These are phyloP conservation scores for Aspergillus japonicus DNA, from an alignment of 2,329 filamentous ascomycete species.

Conservation along the genomic window DNA sequence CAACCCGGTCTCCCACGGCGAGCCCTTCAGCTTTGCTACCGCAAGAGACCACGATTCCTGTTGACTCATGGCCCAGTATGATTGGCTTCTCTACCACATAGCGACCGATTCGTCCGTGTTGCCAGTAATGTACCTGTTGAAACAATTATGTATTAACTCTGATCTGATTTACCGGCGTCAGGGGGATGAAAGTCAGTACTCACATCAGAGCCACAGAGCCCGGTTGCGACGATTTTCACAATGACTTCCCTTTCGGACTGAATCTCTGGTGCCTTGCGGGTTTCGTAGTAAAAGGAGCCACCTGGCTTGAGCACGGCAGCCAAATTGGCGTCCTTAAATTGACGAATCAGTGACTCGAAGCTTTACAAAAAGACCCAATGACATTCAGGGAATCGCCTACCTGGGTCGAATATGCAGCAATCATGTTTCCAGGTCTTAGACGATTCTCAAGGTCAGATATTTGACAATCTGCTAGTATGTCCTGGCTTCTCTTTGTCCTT, in stretches of 20 bases:
- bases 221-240: slow-evolving; percentile 74
- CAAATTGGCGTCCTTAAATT: slow-evolving; percentile 7
- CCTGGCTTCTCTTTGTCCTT: neutral
- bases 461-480: neutral
- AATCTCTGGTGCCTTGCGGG: slow-evolving; percentile 19
- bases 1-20: slow-evolving; percentile 66
- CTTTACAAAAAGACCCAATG: too few species aligned
- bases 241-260: slow-evolving; percentile 63
- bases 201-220: slow-evolving; percentile 81
- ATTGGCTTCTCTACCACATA: slow-evolving; percentile 38
- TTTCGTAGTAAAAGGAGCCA: slow-evolving; percentile 23
- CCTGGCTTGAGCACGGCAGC: slow-evolving; percentile 23
- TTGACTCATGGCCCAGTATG: slow-evolving; percentile 64
- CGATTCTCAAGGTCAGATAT: neutral
- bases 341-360: neutral
- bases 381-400: neutral
- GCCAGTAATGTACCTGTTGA: slow-evolving; percentile 41
- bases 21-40: slow-evolving; percentile 56
- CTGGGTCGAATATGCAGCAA: neutral
- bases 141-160: neutral
- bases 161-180: neutral
- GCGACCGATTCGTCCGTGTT: slow-evolving; percentile 38
- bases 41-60: slow-evolving; percentile 60
- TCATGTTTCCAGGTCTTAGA: neutral
- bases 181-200: slow-evolving; percentile 21